These are phyloP conservation scores for Lophiotrema nucula DNA, from an alignment of 495 filamentous ascomycete species.

Conservation along the genomic window DNA sequence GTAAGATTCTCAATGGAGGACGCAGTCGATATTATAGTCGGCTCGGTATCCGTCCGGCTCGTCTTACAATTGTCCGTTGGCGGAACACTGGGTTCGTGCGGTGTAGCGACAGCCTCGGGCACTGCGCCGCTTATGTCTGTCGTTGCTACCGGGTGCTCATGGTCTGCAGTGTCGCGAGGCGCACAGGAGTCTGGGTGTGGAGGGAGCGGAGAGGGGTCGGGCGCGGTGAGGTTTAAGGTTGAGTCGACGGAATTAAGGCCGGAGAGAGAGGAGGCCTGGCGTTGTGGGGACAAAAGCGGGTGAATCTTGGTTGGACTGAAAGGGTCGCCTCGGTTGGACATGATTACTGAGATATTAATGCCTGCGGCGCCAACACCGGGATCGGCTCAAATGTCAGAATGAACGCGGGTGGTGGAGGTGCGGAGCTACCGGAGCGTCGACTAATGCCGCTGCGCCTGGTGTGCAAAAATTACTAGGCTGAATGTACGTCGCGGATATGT, in stretches of 20 bases:
- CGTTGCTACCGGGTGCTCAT: conserved; percentile 19
- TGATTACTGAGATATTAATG: conserved; percentile 24
- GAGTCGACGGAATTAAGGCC: conserved; percentile 27
- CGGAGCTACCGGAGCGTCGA: background rate
- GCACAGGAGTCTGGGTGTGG: background rate
- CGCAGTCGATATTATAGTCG: conserved; percentile 7
- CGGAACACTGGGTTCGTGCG: too few relatives aligned
- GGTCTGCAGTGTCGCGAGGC: background rate
- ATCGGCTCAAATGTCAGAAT: background rate
- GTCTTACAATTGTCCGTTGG: too few relatives aligned
- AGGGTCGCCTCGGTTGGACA: conserved; percentile 8
- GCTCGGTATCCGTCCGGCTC: background rate
- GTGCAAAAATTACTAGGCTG: too few relatives aligned
- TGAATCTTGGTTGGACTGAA: conserved; percentile 27
- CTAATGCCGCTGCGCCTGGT: background rate
- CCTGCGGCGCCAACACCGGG: background rate
- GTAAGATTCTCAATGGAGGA: conserved; percentile 30
- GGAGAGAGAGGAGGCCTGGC: conserved; percentile 25
- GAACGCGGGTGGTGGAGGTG: background rate
- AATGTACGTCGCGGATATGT: background rate
- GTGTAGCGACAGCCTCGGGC: conserved; percentile 1
- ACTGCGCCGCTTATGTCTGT: conserved; percentile 19
- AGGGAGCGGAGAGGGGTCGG: conserved; percentile 1
- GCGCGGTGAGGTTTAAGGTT: conserved; percentile 5
- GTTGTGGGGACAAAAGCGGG: conserved; percentile 27